A percentile compares a stretch with the other conserved stretches of the same genome.
phyloP scores from a whole-genome alignment of 768 basidiomycete species.

The Phylloporus rhodoxanthus region DNA sequence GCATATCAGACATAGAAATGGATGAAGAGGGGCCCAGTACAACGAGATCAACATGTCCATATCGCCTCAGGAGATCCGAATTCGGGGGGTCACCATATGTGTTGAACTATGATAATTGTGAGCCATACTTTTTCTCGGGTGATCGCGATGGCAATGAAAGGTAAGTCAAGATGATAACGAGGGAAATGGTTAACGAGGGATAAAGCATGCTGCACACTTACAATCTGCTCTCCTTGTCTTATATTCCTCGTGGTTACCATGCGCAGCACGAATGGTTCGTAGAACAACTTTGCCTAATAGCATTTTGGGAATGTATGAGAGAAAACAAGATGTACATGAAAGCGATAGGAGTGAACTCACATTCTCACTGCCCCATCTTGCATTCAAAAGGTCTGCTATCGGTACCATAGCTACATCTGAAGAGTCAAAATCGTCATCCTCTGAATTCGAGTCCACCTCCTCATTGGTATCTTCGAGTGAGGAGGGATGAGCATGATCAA shows the following conservation, averaged over 20 bases:
- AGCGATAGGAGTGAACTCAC: conserved; percentile 37
- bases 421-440: conserved; percentile 45
- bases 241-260: conserved; percentile 82
- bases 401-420: conserved; percentile 87
- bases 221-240: conserved; percentile 79
- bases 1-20: not conserved
- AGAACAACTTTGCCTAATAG: conserved; percentile 74
- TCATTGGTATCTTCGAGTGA: conserved; percentile 8
- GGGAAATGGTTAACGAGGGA: not conserved
- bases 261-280: conserved; percentile 61
- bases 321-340: not conserved
- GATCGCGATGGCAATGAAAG: not conserved
- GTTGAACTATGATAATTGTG: conserved; percentile 60
- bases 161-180: not conserved
- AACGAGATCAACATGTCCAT: conserved; percentile 85
- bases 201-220: conserved; percentile 38
- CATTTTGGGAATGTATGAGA: not conserved
- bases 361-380: conserved; percentile 77
- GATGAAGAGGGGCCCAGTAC: conserved; percentile 39
- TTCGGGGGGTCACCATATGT: conserved; percentile 94
- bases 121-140: not conserved
- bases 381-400: conserved; percentile 94
- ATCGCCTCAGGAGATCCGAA: conserved; percentile 86
- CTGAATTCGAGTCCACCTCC: conserved; percentile 39
- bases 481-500: conserved; percentile 18